Percentiles rank a stretch among this genome's conserved stretches.
These are phyloP conservation scores for Artemisia argyi DNA, from an alignment of 129 eudicot species.

Conservation along the genomic window DNA sequence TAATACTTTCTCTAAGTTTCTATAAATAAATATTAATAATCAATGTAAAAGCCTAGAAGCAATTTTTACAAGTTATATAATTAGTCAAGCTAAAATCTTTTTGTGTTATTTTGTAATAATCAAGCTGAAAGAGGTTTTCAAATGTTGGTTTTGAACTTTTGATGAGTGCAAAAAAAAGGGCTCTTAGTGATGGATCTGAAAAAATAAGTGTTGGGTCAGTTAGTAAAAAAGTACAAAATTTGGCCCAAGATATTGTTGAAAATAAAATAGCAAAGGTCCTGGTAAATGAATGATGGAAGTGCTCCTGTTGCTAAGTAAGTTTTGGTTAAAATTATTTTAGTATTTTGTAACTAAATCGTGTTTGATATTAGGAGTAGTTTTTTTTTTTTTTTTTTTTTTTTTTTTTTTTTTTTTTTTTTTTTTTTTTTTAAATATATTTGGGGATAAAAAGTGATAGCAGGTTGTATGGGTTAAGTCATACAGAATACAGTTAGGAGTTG, in stretches of 20 bases:
- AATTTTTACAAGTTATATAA: too few species aligned
- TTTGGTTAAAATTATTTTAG: neutral
- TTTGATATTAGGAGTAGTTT: neutral
- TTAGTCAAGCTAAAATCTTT: too few species aligned
- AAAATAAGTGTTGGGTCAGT: slow-evolving; percentile 20
- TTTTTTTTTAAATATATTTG: neutral
- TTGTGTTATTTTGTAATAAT: too few species aligned
- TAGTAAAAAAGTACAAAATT: slow-evolving; percentile 24
- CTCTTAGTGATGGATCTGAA: too few species aligned
- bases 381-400: neutral
- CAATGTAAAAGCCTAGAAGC: too few species aligned
- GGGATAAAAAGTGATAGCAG: neutral
- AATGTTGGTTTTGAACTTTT: too few species aligned
- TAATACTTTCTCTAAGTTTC: too few species aligned
- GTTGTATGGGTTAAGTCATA: neutral
- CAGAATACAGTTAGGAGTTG: too few species aligned
- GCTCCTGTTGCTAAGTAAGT: slow-evolving; percentile 65
- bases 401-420: neutral
- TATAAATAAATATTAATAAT: too few species aligned
- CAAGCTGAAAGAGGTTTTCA: too few species aligned
- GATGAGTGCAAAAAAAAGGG: too few species aligned
- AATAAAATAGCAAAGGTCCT: slow-evolving; percentile 37
- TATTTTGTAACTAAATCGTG: too few species aligned
- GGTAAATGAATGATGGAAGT: slow-evolving; percentile 27
- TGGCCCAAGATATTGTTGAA: slow-evolving; percentile 30